Conservation (phyloP, 2,329 filamentous ascomycete genomes). For the Fusarium kyushuense region DNA sequence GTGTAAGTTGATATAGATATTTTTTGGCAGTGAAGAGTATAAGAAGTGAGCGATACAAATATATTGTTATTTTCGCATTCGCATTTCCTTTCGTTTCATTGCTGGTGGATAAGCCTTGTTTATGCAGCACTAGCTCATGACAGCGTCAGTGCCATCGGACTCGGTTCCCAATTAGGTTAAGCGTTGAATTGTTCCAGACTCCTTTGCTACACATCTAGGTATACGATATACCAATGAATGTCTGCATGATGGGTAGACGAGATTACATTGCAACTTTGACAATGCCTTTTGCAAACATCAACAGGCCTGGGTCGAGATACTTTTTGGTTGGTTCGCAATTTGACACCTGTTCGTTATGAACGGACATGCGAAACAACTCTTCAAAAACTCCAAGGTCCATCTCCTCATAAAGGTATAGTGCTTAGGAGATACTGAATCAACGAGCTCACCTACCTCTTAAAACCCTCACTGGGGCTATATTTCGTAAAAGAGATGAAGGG, state of each 20-base stretch:
- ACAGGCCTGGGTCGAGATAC: background rate
- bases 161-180: constrained; percentile 12
- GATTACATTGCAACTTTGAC: background rate
- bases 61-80: background rate
- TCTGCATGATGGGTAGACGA: background rate
- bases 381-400: no score
- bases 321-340: background rate
- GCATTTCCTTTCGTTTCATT: background rate
- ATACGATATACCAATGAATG: background rate
- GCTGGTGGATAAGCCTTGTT: background rate
- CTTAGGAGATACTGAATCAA: background rate
- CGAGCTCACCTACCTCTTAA: background rate
- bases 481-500: background rate
- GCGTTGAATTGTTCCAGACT: background rate
- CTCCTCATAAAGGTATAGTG: background rate
- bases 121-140: background rate
- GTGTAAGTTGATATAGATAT: background rate
- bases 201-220: no score
- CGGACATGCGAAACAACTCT: no score
- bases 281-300: background rate
- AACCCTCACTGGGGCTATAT: background rate
- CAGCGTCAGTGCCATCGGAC: constrained; percentile 12
- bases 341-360: no score
- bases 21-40: background rate
- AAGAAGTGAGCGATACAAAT: background rate